Evolutionary conservation across 495 filamentous ascomycete species (phyloP).

Genomic region (Talaromyces proteolyticus): DNA sequence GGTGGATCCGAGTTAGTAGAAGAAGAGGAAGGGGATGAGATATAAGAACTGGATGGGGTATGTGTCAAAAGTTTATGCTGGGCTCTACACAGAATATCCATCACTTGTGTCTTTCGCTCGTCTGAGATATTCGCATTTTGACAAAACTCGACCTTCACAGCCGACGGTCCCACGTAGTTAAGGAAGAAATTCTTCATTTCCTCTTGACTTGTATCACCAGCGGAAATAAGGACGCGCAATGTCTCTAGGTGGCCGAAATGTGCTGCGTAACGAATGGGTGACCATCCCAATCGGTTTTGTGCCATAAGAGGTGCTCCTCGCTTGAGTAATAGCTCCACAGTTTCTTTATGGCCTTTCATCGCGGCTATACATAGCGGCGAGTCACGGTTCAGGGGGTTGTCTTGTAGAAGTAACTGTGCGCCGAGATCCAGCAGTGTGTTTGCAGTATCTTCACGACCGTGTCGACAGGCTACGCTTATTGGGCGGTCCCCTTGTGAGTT

Average conservation of each 20-base stretch:
- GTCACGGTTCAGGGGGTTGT: conserved; percentile 20
- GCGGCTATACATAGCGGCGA: conserved; percentile 37
- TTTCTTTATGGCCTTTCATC: conserved; percentile 26
- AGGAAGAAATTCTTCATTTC: background rate
- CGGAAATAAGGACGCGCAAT: conserved; percentile 6
- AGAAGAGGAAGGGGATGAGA: too few species aligned
- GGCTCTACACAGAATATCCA: background rate
- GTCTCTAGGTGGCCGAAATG: conserved; percentile 33
- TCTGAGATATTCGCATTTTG: conserved; percentile 15
- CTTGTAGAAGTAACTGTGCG: conserved; percentile 22
- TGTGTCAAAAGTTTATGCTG: too few species aligned
- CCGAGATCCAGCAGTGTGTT: conserved; percentile 30
- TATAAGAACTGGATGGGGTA: too few species aligned
- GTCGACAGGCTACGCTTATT: conserved; percentile 26
- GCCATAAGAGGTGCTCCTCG: conserved; percentile 30
- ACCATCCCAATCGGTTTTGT: conserved; percentile 34
- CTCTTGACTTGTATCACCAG: background rate
- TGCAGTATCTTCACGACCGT: conserved; percentile 30
- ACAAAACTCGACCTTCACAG: conserved; percentile 19
- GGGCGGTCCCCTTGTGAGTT: conserved; percentile 32
- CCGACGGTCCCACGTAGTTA: conserved; percentile 1
- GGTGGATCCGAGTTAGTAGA: too few species aligned
- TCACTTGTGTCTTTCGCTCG: conserved; percentile 14
- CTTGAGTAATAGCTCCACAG: conserved; percentile 29
- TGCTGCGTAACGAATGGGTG: conserved; percentile 31